phyloP scores from a whole-genome alignment of 2,329 filamentous ascomycete genomes.

The Colletotrichum spinosum region DNA sequence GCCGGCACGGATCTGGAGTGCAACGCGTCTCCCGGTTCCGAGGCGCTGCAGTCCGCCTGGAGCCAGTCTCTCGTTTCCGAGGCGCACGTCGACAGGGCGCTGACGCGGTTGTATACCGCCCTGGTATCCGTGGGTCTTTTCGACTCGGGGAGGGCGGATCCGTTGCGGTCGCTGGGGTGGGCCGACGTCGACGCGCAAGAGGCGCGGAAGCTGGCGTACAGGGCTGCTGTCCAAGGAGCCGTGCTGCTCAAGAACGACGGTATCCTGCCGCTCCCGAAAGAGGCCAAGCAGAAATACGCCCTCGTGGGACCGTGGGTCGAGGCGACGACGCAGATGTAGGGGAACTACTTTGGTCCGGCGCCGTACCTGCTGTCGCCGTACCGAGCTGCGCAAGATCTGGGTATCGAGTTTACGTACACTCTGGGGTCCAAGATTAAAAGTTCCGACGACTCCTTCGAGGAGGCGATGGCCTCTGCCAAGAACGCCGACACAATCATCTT shows the following conservation, averaged over 20 bases:
- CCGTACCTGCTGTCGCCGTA: conserved; percentile 38
- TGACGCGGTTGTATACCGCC: conserved; percentile 64
- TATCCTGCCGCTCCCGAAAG: conserved; percentile 56
- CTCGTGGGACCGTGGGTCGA: conserved; percentile 49
- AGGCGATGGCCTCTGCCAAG: conserved; percentile 68
- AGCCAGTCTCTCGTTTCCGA: conserved; percentile 47
- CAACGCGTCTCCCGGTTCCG: conserved; percentile 40
- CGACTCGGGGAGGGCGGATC: conserved; percentile 54
- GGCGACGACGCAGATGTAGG: conserved; percentile 44
- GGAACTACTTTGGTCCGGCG: conserved; percentile 39
- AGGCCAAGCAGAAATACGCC: conserved; percentile 42
- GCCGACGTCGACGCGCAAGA: conserved; percentile 65
- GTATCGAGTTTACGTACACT: conserved; percentile 46
- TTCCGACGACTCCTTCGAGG: conserved; percentile 41
- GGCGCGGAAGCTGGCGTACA: conserved; percentile 62
- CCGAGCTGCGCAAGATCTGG: conserved; percentile 41
- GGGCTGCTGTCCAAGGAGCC: conserved; percentile 59
- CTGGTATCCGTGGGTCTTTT: conserved; percentile 70
- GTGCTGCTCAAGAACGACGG: conserved; percentile 67
- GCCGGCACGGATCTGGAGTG: conserved; percentile 51
- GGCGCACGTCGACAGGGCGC: conserved; percentile 52
- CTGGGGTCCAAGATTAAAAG: conserved; percentile 45
- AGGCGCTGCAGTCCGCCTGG: conserved; percentile 42
- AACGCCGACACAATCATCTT: conserved; percentile 69
- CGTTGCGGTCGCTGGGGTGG: conserved; percentile 65